phyloP scores from a whole-genome alignment of 2,329 filamentous ascomycete genomes.

The Delphinella strobiligena region DNA sequence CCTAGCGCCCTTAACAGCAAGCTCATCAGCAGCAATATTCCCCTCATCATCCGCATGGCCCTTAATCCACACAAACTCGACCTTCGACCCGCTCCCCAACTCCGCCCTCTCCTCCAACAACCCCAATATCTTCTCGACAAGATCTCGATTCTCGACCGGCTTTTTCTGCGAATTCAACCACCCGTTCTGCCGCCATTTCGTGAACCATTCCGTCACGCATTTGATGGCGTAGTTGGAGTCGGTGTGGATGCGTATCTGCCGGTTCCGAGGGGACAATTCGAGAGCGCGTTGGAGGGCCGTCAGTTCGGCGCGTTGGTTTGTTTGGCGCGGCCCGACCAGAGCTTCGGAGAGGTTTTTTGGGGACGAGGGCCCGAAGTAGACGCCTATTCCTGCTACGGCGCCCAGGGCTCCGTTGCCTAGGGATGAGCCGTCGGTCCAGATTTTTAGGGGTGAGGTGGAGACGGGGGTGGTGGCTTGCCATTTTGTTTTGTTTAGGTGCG shows the following conservation, averaged over 20 bases:
- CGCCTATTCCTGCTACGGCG: constrained; percentile 49
- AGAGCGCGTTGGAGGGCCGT: constrained; percentile 77
- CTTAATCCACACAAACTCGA: constrained; percentile 75
- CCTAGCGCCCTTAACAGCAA: constrained; percentile 59
- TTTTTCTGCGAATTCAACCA: constrained; percentile 66
- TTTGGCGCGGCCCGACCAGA: constrained; percentile 62
- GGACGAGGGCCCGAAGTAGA: constrained; percentile 49
- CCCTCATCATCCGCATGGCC: constrained; percentile 64
- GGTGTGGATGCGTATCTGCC: constrained; percentile 65
- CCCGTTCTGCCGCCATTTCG: constrained; percentile 59
- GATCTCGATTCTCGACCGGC: constrained; percentile 73
- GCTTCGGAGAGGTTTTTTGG: constrained; percentile 62
- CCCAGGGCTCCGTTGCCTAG: constrained; percentile 44
- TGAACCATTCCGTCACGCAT: constrained; percentile 75
- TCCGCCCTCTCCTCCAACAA: constrained; percentile 53
- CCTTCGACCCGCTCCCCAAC: constrained; percentile 35
- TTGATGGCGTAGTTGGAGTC: constrained; percentile 88
- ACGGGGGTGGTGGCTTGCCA: constrained; percentile 29
- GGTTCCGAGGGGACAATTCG: constrained; percentile 56
- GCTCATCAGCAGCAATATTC: constrained; percentile 66
- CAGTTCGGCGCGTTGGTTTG: constrained; percentile 93
- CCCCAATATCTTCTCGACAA: constrained; percentile 60
- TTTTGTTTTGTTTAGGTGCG: constrained; percentile 36
- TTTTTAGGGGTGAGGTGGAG: constrained; percentile 36
- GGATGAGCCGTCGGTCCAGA: constrained; percentile 53